phyloP scores from a whole-genome alignment of 305 asterid species.

The Ilex paraguariensis region DNA sequence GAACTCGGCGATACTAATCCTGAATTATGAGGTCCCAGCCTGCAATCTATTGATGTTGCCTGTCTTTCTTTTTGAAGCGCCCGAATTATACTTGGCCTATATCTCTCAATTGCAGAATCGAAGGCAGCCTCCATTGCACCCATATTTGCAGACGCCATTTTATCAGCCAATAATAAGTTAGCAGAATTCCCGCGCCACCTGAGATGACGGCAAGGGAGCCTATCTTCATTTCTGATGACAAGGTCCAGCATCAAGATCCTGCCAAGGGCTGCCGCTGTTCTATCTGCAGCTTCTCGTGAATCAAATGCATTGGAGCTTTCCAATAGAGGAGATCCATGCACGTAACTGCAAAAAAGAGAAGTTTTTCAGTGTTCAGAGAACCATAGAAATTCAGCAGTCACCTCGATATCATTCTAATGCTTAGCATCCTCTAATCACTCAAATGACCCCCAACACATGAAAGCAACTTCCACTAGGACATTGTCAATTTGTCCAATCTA shows the following conservation, averaged over 20 bases:
- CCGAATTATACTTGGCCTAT: no score
- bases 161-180: slow-evolving; percentile 79
- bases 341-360: slow-evolving; percentile 46
- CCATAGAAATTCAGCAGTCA: slow-evolving; percentile 1
- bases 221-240: slow-evolving; percentile 94
- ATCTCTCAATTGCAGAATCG: no score
- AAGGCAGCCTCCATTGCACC: slow-evolving; percentile 75
- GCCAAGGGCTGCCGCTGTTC: slow-evolving; percentile 82
- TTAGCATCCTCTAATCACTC: slow-evolving; percentile 7
- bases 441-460: not conserved
- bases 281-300: slow-evolving; percentile 76
- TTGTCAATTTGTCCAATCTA: no score
- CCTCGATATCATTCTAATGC: not conserved
- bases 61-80: no score
- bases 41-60: no score
- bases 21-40: no score
- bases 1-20: no score
- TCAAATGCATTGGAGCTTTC: slow-evolving; percentile 83
- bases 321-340: slow-evolving; percentile 88
- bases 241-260: slow-evolving; percentile 93
- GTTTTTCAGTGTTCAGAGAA: slow-evolving; percentile 11
- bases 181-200: slow-evolving; percentile 96
- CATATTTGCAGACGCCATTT: slow-evolving; percentile 43
- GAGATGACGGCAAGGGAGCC: slow-evolving; percentile 95
- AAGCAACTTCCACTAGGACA: no score